Base-by-base conservation (phyloP, 2,329 filamentous ascomycete genomes). In the Calonectria hongkongensis region DNA sequence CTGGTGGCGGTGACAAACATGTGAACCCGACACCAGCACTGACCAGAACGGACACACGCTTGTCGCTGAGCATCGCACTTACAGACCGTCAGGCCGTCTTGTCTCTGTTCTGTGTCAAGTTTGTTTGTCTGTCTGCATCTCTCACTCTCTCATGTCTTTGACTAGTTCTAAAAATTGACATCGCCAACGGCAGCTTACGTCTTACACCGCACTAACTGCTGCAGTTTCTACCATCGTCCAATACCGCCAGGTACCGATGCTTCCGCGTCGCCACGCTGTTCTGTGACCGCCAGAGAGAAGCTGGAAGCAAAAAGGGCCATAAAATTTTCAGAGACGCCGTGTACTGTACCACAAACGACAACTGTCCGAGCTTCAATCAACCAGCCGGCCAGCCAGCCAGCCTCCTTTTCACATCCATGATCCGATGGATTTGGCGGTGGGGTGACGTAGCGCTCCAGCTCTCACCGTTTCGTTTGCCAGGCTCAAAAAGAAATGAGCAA, bases 161-260 rank as follows among this genome's bases (percentile, higher is more conserved):
- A 16, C 39, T 60, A 41, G 54, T 60, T 60, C 54, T 60, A 41
- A 60, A 60, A 60, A 60, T 60, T 60, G 36, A 6, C 54, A 60
- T 41, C 33, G 54, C 36, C 54, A 60, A 39, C 25, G 56, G 30
- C 39, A 69, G 66, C 56, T 69, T 63, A 54, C 68, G 30, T 58
- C 68, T 47, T 39, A 43, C 68, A 70, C 50, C 30, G 3, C 62
- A 66, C 43, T 47, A 66, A 33, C 68, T n/a, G 39, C 16, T 10
- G 28, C 30, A 4, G 47, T 27, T 39, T 25, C 10, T 27, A 10
- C 58, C 25, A 27, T 70, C 48, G 66, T 56, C 33, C 18, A 48
- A 60, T 70, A 33, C 62, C 62, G 51, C 62, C 68, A 66, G 43
- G 54, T 33, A 21, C 62, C 62, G 25, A 64, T 47, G 62, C 41